Conservation (phyloP, 306 rosid species). For the Dryas alaskensis region DNA sequence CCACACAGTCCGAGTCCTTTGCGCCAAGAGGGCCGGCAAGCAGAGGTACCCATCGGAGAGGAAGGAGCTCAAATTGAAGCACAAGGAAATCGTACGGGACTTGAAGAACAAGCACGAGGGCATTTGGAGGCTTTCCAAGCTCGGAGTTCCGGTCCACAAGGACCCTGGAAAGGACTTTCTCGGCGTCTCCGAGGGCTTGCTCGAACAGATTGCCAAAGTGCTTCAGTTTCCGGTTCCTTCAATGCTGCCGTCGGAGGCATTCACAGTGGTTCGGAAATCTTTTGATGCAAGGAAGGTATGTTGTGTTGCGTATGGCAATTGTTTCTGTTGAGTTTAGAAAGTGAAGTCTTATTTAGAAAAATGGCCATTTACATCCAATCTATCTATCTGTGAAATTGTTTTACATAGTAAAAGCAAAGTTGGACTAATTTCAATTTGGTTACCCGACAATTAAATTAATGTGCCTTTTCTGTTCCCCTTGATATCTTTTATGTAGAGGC, state of each 20-base stretch:
- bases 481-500: constrained; percentile 38
- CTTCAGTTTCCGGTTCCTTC: constrained; percentile 86
- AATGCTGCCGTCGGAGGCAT: constrained; percentile 76
- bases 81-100: constrained; percentile 38
- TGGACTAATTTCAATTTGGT: not conserved
- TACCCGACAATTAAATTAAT: constrained; percentile 22
- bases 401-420: not conserved
- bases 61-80: constrained; percentile 65
- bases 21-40: constrained; percentile 75
- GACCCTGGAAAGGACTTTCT: constrained; percentile 88
- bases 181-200: constrained; percentile 63
- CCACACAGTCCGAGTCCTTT: constrained; percentile 37
- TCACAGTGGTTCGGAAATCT: constrained; percentile 77
- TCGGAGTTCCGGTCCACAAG: constrained; percentile 55
- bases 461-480: constrained; percentile 27
- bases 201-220: constrained; percentile 65
- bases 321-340: not conserved
- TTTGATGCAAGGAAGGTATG: constrained; percentile 96
- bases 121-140: constrained; percentile 78
- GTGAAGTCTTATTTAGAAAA: not conserved
- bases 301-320: not conserved
- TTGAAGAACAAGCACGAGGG: constrained; percentile 61
- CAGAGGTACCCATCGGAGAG: constrained; percentile 91
- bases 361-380: not conserved
- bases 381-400: not conserved